Percentiles rank a stretch among this genome's conserved stretches.
Evolutionary conservation across 2,329 filamentous ascomycete genomes (phyloP).

Genomic region (Gnomoniopsis smithogilvyi): DNA sequence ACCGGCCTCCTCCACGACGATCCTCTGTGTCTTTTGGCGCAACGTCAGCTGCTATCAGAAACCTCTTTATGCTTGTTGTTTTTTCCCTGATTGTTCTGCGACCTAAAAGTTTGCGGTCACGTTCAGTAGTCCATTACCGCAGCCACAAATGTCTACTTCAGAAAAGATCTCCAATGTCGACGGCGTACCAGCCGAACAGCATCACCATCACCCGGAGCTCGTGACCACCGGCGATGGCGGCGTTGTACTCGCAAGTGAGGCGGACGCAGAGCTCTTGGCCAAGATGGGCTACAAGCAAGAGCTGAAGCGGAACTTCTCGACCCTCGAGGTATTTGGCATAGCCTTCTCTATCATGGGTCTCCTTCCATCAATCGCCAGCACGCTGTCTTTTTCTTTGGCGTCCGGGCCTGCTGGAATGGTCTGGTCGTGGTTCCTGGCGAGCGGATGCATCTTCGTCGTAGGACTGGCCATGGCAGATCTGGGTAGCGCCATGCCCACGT

Average conservation of each 20-base stretch:
- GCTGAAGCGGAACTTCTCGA: slow-evolving; percentile 57
- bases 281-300: slow-evolving; percentile 48
- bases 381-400: slow-evolving; percentile 55
- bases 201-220: slow-evolving; percentile 15
- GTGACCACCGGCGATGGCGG: slow-evolving; percentile 19
- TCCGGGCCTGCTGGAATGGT: slow-evolving; percentile 60
- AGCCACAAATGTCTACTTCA: slow-evolving; percentile 3
- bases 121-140: too few relatives aligned
- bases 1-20: background rate
- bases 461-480: slow-evolving; percentile 56
- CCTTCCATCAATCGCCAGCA: slow-evolving; percentile 58
- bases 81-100: too few relatives aligned
- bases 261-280: slow-evolving; percentile 17
- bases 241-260: slow-evolving; percentile 22
- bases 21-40: background rate
- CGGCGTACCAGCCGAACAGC: slow-evolving; percentile 17
- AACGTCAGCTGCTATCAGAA: background rate
- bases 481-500: slow-evolving; percentile 54
- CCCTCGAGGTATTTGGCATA: slow-evolving; percentile 60
- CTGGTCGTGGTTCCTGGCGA: slow-evolving; percentile 60
- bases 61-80: background rate
- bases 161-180: slow-evolving; percentile 9
- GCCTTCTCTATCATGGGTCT: slow-evolving; percentile 60
- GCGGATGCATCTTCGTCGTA: slow-evolving; percentile 54
- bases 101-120: too few relatives aligned